Base-by-base conservation (phyloP, 345 rosid species). In the Nasturtium officinale region DNA sequence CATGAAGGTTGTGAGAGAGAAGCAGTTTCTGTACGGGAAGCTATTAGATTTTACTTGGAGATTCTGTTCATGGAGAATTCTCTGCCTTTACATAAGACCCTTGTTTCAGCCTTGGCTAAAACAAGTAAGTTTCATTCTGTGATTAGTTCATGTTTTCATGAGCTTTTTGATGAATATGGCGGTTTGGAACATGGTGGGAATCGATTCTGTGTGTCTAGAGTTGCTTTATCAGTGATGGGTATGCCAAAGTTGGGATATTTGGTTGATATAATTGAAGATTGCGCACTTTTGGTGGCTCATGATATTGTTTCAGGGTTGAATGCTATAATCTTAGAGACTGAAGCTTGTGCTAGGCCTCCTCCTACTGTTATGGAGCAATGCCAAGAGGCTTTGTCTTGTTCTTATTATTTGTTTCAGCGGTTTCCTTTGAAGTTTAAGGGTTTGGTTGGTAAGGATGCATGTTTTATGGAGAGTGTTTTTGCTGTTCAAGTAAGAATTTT, bases 341-440 rank as follows among this genome's bases (percentile, higher is more conserved):
- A 82, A 65, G 85, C 75, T 77, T 79, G 72, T 80, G 90, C 87
- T 66, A 84, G 98, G 78, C 92, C 96, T 42, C 89, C 98, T 62
- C 97, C 98, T 17, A 73, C 82, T 77, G 96, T 86, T 38, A 81
- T 94, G 96, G 98, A 94, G 89, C 97, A 94, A 69, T 89, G 92
- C 66, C 96, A 94, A 75, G 98, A 91, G 77, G 89, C 90, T 55
- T 65, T 91, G 82, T 94, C 98, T 71, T 91, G 98, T 57, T 81
- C 87, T 76, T 91, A 94, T 77, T 91, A 94, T 86, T 83, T 94
- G 87, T 85, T 91, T 58, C 98, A 91, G 80, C 85, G 90, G 70
- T 94, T 89, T 70, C 93, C 91, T 0, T 67, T 20, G 32, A 86
- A 82, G 71, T 89, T 88, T 75, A 80, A 79, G 61, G 80, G 37